Percentiles rank a stretch among this genome's conserved stretches.
These are phyloP conservation scores for Durusdinium trenchii DNA, from an alignment of 73 alveolate species.

Conservation along the genomic window DNA sequence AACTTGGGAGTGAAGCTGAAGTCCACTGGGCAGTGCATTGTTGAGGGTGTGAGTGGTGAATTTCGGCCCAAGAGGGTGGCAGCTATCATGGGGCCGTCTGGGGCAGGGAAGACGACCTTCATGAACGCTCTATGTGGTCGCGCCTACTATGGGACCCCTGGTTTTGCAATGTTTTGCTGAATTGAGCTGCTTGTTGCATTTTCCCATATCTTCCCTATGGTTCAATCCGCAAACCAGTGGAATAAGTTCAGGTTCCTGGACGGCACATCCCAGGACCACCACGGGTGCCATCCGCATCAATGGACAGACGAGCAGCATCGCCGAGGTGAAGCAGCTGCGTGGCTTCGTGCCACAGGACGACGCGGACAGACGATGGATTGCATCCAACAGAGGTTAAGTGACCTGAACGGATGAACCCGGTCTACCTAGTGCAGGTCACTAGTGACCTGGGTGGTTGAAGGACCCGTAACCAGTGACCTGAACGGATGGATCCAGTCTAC, in stretches of 20 bases:
- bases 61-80: slow-evolving; percentile 22
- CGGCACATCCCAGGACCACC: too few relatives aligned
- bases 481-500: too few relatives aligned
- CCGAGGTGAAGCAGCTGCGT: slow-evolving; percentile 13
- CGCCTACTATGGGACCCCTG: slow-evolving; percentile 46
- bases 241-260: too few relatives aligned
- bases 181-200: too few relatives aligned
- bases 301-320: slow-evolving; percentile 31
- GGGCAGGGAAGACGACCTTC: slow-evolving; percentile 39
- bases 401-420: too few relatives aligned
- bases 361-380: too few relatives aligned
- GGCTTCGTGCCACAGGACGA: slow-evolving; percentile 41
- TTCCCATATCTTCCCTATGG: too few relatives aligned
- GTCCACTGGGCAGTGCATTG: not conserved
- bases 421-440: too few relatives aligned
- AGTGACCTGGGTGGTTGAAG: too few relatives aligned
- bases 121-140: slow-evolving; percentile 36
- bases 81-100: slow-evolving; percentile 42
- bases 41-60: not conserved
- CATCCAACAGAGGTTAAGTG: too few relatives aligned
- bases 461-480: too few relatives aligned
- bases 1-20: slow-evolving; percentile 68
- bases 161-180: not conserved
- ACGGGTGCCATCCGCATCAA: slow-evolving; percentile 7
- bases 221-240: too few relatives aligned